Conservation (phyloP, 345 rosid species). For the Lepidium didymum region DNA sequence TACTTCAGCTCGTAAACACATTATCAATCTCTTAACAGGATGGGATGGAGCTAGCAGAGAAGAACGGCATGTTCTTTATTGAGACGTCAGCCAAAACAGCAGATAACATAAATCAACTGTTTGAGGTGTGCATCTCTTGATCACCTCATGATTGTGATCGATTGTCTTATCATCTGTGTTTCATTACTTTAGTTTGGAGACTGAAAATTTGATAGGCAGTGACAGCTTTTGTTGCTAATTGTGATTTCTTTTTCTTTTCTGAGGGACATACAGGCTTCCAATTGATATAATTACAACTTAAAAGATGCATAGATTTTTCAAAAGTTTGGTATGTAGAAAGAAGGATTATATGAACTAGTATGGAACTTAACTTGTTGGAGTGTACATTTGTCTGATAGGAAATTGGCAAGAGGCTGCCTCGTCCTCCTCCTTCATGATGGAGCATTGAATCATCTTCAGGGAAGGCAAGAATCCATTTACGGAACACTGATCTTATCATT, state of each 20-base stretch:
- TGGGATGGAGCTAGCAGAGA: conserved; percentile 89
- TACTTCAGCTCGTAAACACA: background rate
- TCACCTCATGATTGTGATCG: background rate
- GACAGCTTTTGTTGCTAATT: background rate
- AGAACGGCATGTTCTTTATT: conserved; percentile 93
- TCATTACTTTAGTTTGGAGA: background rate
- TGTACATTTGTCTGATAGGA: conserved; percentile 46
- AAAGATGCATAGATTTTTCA: background rate
- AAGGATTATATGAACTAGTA: background rate
- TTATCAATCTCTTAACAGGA: conserved; percentile 43
- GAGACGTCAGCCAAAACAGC: conserved; percentile 99
- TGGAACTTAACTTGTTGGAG: conserved; percentile 4
- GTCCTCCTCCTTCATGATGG: conserved; percentile 48
- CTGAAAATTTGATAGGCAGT: background rate
- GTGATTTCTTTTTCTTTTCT: background rate
- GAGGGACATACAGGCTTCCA: background rate
- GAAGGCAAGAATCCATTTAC: background rate
- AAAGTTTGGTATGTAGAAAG: background rate
- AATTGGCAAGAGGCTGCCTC: conserved; percentile 87
- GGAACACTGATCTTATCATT: background rate
- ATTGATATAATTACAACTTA: background rate
- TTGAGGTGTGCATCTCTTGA: conserved; percentile 48
- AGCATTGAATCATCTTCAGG: conserved; percentile 21
- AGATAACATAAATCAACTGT: conserved; percentile 84
- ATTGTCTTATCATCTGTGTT: background rate